Base-by-base conservation (phyloP, 495 filamentous ascomycete species). In the Podospora conica region DNA sequence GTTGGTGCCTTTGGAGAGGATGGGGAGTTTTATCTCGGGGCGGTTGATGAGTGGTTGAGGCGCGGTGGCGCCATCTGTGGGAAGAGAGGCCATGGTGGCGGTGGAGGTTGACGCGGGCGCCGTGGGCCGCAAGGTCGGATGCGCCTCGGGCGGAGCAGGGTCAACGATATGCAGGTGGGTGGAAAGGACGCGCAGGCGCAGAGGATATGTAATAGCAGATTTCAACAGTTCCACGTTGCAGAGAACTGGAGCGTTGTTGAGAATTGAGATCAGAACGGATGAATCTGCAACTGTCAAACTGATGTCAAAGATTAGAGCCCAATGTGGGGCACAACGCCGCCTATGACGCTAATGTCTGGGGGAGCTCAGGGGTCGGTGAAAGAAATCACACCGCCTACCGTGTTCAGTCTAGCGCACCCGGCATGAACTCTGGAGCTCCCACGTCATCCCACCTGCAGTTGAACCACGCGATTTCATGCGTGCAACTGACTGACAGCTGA, bases 1-100 rank as follows among this genome's bases (percentile, higher is more conserved):
- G 33, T 27, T 48, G 58, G 53, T 71, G 85, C 84, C 79, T 69
- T 78, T 75, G 18, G 83, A 81, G 12, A 86, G 71, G 21, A 69
- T 67, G 21, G 80, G 73, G n/a, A 83, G 76, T 63, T 85, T 86
- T 22, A 64, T 24, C 7, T 75, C 66, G 21, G 69, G 71, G 56
- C 65, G 64, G 70, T 75, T 77, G 65, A 33, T 66, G 53, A 70
- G 60, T 12, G 53, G 18, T 23, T 55, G 63, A 7, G 40, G 40
- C 40, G 40, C 40, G 40, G 0, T 48, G 40, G 18, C 15, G 40
- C 40, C 15, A n/a, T 48, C 40, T 48, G 18, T 48, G 40, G 40
- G 18, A 7, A 9, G 40, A 48, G 15, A 48, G 18, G 18, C 40
- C 40, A 48, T 48, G 40, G 11, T n/a, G 40, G 3, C 11, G 40